Evolutionary conservation across 2,329 filamentous ascomycete genomes (phyloP).

Genomic region (Diplocarpon rosae): DNA sequence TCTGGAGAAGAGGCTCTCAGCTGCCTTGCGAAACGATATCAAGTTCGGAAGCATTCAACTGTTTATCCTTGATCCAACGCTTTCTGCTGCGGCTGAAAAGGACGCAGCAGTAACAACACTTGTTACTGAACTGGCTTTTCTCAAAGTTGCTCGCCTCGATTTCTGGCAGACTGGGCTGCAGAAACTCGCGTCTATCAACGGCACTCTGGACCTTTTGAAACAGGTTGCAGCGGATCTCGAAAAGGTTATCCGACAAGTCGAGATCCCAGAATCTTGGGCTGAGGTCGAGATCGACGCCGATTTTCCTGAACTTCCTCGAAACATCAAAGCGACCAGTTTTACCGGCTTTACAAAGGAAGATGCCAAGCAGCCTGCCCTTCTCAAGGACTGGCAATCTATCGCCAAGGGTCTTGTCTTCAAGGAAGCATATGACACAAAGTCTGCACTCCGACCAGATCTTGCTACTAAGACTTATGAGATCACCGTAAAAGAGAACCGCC

Average conservation of each 20-base stretch:
- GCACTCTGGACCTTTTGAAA: constrained; percentile 37
- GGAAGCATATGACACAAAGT: constrained; percentile 74
- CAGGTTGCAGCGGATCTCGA: constrained; percentile 58
- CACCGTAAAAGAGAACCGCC: constrained; percentile 88
- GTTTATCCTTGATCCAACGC: constrained; percentile 62
- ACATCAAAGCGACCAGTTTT: constrained; percentile 73
- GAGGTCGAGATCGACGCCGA: constrained; percentile 51
- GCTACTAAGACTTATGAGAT: constrained; percentile 78
- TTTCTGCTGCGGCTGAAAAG: constrained; percentile 56
- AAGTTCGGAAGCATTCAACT: constrained; percentile 60
- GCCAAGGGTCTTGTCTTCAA: constrained; percentile 89
- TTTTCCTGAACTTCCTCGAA: constrained; percentile 43
- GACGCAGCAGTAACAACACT: constrained; percentile 50
- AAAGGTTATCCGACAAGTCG: constrained; percentile 58
- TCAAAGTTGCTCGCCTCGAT: constrained; percentile 63
- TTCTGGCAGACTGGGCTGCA: constrained; percentile 49
- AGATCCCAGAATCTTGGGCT: constrained; percentile 72
- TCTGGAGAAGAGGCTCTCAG: constrained; percentile 73
- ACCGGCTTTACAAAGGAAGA: constrained; percentile 67
- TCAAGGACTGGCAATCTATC: constrained; percentile 70
- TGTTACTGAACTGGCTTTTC: constrained; percentile 70
- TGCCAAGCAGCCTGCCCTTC: constrained; percentile 50
- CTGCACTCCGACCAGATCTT: constrained; percentile 71
- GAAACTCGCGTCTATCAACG: constrained; percentile 52
- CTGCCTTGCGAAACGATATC: constrained; percentile 58